Evolutionary conservation across 179 eudicot genomes (phyloP).

Genomic region (Gypsophila paniculata): DNA sequence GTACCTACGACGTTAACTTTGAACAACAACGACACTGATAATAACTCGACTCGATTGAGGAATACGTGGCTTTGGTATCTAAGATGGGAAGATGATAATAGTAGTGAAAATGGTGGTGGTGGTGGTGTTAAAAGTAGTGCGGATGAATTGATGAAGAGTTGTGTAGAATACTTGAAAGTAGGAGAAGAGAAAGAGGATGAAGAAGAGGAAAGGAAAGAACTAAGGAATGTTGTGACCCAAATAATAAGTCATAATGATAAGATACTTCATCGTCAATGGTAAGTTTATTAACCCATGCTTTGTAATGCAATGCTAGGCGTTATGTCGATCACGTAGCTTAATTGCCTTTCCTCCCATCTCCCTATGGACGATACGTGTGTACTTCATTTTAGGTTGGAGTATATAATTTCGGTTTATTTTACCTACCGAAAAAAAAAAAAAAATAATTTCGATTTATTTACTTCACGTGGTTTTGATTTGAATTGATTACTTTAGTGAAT

Average conservation of each 20-base stretch:
- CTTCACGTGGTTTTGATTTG: no score
- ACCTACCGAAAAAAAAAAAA: no score
- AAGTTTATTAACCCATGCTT: not conserved
- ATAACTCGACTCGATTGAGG: not conserved
- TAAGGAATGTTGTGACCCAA: not conserved
- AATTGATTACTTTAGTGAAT: no score
- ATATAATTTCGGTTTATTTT: no score
- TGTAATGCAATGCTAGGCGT: no score
- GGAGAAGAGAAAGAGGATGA: not conserved
- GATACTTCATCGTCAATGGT: not conserved
- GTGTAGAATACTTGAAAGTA: not conserved
- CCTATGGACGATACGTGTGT: no score
- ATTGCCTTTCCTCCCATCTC: no score
- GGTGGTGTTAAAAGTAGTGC: not conserved
- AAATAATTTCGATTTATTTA: no score
- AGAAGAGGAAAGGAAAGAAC: not conserved
- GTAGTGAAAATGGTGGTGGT: not conserved
- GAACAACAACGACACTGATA: not conserved
- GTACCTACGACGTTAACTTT: not conserved
- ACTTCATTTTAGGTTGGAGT: no score
- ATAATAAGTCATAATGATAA: not conserved
- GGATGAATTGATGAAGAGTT: not conserved
- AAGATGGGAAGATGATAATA: not conserved
- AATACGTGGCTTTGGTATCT: not conserved
- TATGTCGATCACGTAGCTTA: no score